phyloP scores from a whole-genome alignment of 2,329 filamentous ascomycete species.

The Cytospora mali region DNA sequence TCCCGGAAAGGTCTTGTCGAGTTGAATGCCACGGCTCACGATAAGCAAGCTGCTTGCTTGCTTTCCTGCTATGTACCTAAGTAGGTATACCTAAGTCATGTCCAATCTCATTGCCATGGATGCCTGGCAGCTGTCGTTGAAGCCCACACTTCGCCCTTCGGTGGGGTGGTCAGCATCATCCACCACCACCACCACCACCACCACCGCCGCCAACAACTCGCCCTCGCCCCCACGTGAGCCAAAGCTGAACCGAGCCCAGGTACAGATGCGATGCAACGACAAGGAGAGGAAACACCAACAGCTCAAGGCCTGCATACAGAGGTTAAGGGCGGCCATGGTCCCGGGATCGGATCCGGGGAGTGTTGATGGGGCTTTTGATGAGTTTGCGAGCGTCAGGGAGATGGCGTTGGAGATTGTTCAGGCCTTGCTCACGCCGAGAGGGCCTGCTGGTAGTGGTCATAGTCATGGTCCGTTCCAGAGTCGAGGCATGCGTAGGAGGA shows the following conservation, averaged over 20 bases:
- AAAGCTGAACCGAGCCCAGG: neutral
- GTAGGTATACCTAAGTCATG: neutral
- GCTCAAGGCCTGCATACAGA: slow-evolving; percentile 34
- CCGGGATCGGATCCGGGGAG: slow-evolving; percentile 28
- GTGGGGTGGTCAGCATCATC: too few species aligned
- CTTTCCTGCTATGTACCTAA: neutral
- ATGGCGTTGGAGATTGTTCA: slow-evolving; percentile 45
- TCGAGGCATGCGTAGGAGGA: slow-evolving; percentile 1
- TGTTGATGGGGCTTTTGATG: slow-evolving; percentile 49
- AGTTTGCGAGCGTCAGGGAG: slow-evolving; percentile 47
- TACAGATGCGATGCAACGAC: neutral
- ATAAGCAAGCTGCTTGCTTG: too few species aligned
- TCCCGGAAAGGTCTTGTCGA: too few species aligned
- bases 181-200: too few species aligned
- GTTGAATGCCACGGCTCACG: too few species aligned
- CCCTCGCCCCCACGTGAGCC: neutral
- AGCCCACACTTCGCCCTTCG: too few species aligned
- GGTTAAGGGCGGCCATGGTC: slow-evolving; percentile 30
- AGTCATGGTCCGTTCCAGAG: slow-evolving; percentile 41
- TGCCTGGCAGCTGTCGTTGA: too few species aligned
- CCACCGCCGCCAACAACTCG: neutral
- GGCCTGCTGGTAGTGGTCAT: slow-evolving; percentile 45
- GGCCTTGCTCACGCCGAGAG: slow-evolving; percentile 33
- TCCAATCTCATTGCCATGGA: neutral
- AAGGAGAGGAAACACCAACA: slow-evolving; percentile 32